Conservation (phyloP, 2,329 filamentous ascomycete species). For the Aspergillus viridinutans region DNA sequence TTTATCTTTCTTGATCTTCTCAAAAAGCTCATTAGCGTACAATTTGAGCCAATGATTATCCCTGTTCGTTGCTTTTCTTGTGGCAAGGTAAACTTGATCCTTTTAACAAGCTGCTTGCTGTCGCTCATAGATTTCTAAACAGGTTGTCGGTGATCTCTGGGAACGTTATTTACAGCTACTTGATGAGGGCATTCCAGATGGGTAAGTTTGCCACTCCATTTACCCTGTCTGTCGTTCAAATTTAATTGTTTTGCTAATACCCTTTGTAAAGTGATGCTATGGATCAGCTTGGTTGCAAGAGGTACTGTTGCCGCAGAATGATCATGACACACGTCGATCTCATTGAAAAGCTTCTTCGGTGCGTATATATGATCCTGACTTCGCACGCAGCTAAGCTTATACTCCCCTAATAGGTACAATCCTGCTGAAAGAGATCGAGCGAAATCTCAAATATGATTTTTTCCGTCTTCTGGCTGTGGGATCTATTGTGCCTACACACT, state of each 20-base stretch:
- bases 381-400: background rate
- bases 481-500: background rate
- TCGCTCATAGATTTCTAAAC: constrained; percentile 13
- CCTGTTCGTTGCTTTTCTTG: constrained; percentile 98
- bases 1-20: constrained; percentile 1
- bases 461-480: background rate
- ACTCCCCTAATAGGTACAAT: constrained; percentile 22
- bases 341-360: constrained; percentile 97
- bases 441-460: constrained; percentile 28
- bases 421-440: constrained; percentile 33
- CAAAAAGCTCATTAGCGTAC: background rate
- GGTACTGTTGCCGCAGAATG: constrained; percentile 99
- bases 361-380: constrained; percentile 33
- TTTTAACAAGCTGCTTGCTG: background rate
- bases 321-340: constrained; percentile 99
- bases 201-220: constrained; percentile 50
- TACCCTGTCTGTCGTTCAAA: background rate
- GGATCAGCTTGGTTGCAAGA: constrained; percentile 86
- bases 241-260: constrained; percentile 8
- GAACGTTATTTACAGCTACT: constrained; percentile 89
- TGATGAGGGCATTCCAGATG: constrained; percentile 69
- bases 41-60: constrained; percentile 72
- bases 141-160: constrained; percentile 98
- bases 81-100: constrained; percentile 69
- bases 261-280: constrained; percentile 71